Evolutionary conservation across 306 rosid genomes (phyloP), one percentile per base, ranked within the genome.

Genomic region (Prunus mira): DNA sequence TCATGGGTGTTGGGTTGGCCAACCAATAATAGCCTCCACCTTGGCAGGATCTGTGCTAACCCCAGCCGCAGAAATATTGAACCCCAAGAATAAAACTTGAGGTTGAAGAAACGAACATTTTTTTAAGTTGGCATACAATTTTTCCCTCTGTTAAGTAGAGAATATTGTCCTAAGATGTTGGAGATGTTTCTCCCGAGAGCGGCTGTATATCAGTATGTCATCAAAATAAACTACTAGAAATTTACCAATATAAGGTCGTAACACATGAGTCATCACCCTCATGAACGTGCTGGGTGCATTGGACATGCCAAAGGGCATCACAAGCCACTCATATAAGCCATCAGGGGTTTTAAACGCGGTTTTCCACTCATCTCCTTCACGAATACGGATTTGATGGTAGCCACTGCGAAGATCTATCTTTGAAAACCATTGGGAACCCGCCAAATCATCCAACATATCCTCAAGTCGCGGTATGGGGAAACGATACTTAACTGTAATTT

Each of bases 301-400:
- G 25, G 67, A 73, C 43, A 58, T 24, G 3, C 27, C 77, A 57
- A 73, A 73, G 45, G 68, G 45, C 77, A 73, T 45, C 13, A 58
- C 68, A 22, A 73, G 56, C 65, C 77, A 73, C 2, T 45, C 49
- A 73, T 58, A 73, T 9, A 73, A 22, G 6, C 77, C 67, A 51
- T 41, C 18, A 4, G 47, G 17, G 13, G 67, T 73, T 57, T 73
- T 24, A 11, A 73, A 45, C 6, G 45, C 3, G 11, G n/a, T 73
- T 25, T 73, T 73, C 68, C 49, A 58, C 34, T 73, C 45, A 9
- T 24, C 68, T 10, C 63, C 15, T 22, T 57, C 63, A 8, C 63
- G 27, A 57, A 57, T n/a, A 3, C 27, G 63, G 27, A 57, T 57
- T 3, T 57, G 63, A 22, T 57, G 34, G 1, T 32, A 32, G 34